Evolutionary conservation across 169 alveolate genomes (phyloP), one percentile per base, ranked within the genome.

Genomic region (Plasmodium gonderi): DNA sequence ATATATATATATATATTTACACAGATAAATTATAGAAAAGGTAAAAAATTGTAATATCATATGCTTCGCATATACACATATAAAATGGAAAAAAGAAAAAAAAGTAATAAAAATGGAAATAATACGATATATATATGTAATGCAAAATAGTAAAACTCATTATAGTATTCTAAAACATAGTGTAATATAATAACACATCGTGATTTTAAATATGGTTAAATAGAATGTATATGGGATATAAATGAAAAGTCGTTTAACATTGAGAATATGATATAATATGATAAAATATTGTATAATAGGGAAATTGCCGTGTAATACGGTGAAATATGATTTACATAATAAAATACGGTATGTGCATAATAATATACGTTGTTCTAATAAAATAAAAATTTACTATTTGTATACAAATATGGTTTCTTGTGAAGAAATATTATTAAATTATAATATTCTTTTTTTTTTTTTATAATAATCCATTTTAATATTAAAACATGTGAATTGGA

Each of bases 51-150:
- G 72, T 54, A 54, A 17, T 54, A 54, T 20, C 72, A 54, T 54
- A 54, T 54, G 29, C 72, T 54, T 54, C 23, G 72, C 36, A 14
- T 54, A 54, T 33, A 54, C 72, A 54, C 72, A 54, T 54, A 33
- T 54, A 54, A 54, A 54, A 54, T 20, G 23, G 23, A 54, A 75
- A 75, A 75, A 75, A 75, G 29, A 75, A 75, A 42, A 40, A 38
- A 38, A 76, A n/a, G n/a, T n/a, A n/a, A n/a, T n/a, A n/a, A 76
- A 76, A 40, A 40, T 20, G 79, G 38, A 72, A 72, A 72, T 6
- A 36, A 38, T 72, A 72, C 33, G 26, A 6, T 14, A 36, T 72
- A 44, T 17, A 54, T 33, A 54, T 17, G 7, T 2, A 54, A 20
- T 54, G 72, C 14, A 54, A 54, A 3, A 17, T 54, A 17, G 72